These are phyloP conservation scores for Oryza australiensis DNA, from an alignment of 176 grass and related monocot species.

Conservation along the genomic window DNA sequence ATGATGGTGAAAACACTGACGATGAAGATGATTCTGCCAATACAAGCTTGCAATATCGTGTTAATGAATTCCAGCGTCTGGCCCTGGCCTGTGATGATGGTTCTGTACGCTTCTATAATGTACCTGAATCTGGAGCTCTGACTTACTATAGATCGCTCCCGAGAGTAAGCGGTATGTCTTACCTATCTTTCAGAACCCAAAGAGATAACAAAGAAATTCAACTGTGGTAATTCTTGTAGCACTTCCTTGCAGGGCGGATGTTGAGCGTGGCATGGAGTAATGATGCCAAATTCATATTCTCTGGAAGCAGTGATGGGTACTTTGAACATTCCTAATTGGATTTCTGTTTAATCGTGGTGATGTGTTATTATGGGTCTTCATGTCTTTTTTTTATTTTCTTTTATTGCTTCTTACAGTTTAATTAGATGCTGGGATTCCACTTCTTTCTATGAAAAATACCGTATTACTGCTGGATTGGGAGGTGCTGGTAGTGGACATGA, in stretches of 20 bases:
- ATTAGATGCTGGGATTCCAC: constrained; percentile 92
- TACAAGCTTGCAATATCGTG: constrained; percentile 35
- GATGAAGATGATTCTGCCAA: constrained; percentile 48
- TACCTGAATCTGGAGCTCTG: constrained; percentile 69
- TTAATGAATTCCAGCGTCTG: constrained; percentile 49
- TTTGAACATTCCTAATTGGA: constrained; percentile 31
- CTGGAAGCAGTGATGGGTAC: constrained; percentile 94
- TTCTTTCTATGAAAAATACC: constrained; percentile 82
- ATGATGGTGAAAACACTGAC: constrained; percentile 61
- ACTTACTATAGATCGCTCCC: constrained; percentile 82
- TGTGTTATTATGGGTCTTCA: background rate
- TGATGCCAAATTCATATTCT: constrained; percentile 72
- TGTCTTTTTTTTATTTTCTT: constrained; percentile 10
- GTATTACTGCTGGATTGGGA: constrained; percentile 87
- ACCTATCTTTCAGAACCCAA: constrained; percentile 20
- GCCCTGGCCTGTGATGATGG: constrained; percentile 93
- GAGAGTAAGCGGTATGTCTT: constrained; percentile 77
- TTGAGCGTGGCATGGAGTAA: constrained; percentile 93
- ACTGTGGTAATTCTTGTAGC: constrained; percentile 13
- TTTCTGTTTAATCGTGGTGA: background rate
- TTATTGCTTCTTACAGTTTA: constrained; percentile 47
- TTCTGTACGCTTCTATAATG: constrained; percentile 71
- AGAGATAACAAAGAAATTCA: constrained; percentile 20
- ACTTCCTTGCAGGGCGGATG: constrained; percentile 56
- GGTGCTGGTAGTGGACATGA: constrained; percentile 69